phyloP scores from a whole-genome alignment of 768 basidiomycete species.

The Naganishia antarctica region DNA sequence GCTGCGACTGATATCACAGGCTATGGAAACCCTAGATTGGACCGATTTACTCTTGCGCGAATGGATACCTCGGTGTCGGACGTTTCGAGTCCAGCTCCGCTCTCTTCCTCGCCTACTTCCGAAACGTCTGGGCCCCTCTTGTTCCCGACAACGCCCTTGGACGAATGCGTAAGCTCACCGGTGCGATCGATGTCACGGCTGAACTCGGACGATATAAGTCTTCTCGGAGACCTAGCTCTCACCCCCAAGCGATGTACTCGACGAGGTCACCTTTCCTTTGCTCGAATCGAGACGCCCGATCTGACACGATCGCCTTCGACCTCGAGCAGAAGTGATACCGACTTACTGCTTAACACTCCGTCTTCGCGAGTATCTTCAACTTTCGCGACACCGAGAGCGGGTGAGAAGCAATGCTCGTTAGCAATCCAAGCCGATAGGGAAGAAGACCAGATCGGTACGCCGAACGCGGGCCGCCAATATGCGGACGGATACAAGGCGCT shows the following conservation, averaged over 20 bases:
- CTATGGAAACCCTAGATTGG: neutral
- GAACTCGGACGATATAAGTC: constrained; percentile 6
- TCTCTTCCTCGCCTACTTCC: constrained; percentile 3
- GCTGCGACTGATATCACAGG: neutral
- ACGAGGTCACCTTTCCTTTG: neutral
- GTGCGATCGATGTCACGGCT: neutral
- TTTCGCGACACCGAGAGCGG: constrained; percentile 3
- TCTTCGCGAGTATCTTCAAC: constrained; percentile 16
- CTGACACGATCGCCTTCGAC: constrained; percentile 21
- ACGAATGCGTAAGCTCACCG: neutral
- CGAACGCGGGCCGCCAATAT: neutral
- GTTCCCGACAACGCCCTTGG: constrained; percentile 7
- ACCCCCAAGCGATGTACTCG: constrained; percentile 14
- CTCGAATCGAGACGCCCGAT: neutral
- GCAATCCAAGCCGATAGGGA: neutral
- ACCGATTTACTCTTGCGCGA: constrained; percentile 8
- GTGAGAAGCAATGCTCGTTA: neutral
- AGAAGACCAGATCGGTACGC: constrained; percentile 1
- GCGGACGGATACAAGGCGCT: constrained; percentile 40
- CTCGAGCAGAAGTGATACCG: constrained; percentile 7
- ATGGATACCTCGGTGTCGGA: neutral
- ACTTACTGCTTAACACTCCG: neutral
- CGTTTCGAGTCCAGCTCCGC: neutral
- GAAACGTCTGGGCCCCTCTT: neutral
- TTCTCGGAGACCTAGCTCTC: neutral